Evolutionary conservation across 129 eudicot genomes (phyloP), one percentile per base, ranked within the genome.

Genomic region (Dittrichia graveolens): DNA sequence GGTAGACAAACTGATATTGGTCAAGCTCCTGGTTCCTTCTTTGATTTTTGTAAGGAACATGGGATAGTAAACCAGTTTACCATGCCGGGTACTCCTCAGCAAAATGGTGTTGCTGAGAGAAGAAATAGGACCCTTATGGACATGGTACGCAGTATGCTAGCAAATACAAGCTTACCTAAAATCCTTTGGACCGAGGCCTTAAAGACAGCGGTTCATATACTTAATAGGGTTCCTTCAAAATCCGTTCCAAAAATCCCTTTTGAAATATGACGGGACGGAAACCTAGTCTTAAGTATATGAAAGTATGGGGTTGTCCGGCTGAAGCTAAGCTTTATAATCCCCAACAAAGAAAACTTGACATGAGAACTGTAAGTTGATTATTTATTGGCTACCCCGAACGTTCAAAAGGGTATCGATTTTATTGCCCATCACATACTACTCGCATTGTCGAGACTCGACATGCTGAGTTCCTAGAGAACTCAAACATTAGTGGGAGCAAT

Each of bases 131-230:
- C 34, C 2, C 56, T 66, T 44, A 7, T 6, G 50, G 69, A 63
- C 10, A 66, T 66, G 57, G 42, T 65, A 10, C 1, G 58, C 3
- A 45, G 42, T 19, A 47, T 66, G 58, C 5, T 14, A 5, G n/a
- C 2, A 2, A 66, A 24, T 7, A 5, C 42, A 0, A 66, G 37
- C 5, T 35, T 46, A 1, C 10, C 16, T 45, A 1, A 67, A 31
- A 46, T 13, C 55, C 5, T 67, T 34, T 67, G 58, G 72, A 24
- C 10, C 5, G 59, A 67, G 42, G 24, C 72, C 4, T 34, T 67
- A 4, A 67, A 67, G 3, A 11, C 40, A 10, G 4, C 16, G 2
- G 24, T 19, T 3, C 39, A 44, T 19, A 66, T 65, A 3, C 34
- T 65, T 7, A 16, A 18, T 18, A 24, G 3, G 15, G 38, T 65